Conservation (phyloP, 169 alveolate species). For the Neospora caninum region DNA sequence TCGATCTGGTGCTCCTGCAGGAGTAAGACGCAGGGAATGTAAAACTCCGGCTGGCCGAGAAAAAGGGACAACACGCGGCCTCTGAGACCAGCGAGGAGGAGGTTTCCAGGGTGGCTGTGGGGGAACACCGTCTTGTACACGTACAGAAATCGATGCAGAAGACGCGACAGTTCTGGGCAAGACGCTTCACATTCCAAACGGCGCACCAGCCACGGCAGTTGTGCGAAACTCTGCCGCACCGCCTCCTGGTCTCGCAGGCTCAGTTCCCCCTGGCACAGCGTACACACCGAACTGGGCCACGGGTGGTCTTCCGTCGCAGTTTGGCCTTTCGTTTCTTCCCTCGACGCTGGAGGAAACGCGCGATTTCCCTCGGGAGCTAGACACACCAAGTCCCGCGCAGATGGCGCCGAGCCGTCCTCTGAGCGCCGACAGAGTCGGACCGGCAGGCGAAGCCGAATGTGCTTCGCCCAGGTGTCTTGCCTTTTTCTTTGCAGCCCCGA, state of each 20-base stretch:
- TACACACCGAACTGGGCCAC: background rate
- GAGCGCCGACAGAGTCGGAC: too few relatives aligned
- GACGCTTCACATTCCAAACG: background rate
- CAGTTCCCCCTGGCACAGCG: background rate
- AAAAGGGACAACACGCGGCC: background rate
- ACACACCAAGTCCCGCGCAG: background rate
- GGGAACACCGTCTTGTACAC: background rate
- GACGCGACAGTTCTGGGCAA: background rate
- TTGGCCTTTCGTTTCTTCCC: too few relatives aligned
- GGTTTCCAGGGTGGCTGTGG: conserved; percentile 10
- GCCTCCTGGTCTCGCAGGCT: background rate
- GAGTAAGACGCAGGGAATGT: conserved; percentile 4
- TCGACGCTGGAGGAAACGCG: too few relatives aligned
- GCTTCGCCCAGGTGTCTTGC: background rate
- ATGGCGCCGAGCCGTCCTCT: too few relatives aligned
- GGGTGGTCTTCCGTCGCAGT: too few relatives aligned
- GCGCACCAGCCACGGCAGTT: background rate
- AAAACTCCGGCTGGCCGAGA: background rate
- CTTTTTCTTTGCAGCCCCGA: background rate
- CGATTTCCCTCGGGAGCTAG: too few relatives aligned
- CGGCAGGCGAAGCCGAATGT: background rate
- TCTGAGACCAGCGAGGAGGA: background rate
- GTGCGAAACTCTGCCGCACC: background rate
- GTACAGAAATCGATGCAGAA: background rate
- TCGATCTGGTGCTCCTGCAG: background rate